These are phyloP conservation scores for Pythium volutum DNA, from an alignment of 352 stramenopile species.

Conservation along the genomic window DNA sequence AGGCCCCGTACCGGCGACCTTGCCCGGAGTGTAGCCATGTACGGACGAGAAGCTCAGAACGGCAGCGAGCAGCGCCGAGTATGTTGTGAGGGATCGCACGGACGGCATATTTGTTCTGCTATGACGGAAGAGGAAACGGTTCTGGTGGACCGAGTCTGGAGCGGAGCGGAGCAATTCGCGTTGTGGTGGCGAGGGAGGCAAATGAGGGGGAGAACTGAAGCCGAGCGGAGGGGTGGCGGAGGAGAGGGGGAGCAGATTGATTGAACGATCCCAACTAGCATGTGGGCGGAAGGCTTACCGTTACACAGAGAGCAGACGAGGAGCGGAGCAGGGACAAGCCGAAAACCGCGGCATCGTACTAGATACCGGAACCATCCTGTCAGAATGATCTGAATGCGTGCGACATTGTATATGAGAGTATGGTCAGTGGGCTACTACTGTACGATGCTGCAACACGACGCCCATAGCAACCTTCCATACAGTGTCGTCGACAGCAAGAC, in stretches of 20 bases:
- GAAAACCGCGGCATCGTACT: no score
- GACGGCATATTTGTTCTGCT: not conserved
- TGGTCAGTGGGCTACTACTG: not conserved
- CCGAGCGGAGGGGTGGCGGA: not conserved
- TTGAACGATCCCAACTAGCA: not conserved
- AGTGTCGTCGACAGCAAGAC: not conserved
- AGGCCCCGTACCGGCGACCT: slow-evolving; percentile 5
- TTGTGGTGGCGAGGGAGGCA: slow-evolving; percentile 3
- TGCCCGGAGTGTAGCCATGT: slow-evolving; percentile 14
- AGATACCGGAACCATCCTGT: no score
- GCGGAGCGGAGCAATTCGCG: slow-evolving; percentile 10
- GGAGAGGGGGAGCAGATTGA: not conserved
- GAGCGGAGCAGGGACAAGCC: not conserved
- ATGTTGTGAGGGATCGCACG: not conserved
- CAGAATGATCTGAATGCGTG: no score
- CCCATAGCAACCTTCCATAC: not conserved
- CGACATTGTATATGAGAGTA: no score
- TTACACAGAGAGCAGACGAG: slow-evolving; percentile 3
- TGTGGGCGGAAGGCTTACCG: no score
- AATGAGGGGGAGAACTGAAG: not conserved
- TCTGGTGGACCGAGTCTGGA: not conserved
- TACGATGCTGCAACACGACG: not conserved
- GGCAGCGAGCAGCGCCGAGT: slow-evolving; percentile 3
- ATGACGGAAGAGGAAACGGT: not conserved
- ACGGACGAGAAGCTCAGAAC: not conserved